Evolutionary conservation across 2,329 filamentous ascomycete species (phyloP).

Genomic region (Setomelanomma holmii): DNA sequence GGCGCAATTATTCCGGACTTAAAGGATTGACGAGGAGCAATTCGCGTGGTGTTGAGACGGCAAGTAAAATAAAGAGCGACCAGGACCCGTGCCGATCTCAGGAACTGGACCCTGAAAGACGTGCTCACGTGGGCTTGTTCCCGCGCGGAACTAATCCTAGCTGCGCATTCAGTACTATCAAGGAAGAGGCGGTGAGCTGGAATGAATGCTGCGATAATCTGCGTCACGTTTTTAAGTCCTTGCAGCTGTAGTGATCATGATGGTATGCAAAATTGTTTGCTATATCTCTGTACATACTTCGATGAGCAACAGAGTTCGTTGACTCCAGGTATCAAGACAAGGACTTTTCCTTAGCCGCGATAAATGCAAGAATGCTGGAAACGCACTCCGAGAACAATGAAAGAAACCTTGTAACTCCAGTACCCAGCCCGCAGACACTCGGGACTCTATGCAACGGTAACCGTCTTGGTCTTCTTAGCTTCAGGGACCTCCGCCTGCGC

Average conservation of each 20-base stretch:
- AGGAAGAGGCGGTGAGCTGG: no score
- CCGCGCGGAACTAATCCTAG: not conserved
- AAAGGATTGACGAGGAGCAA: conserved; percentile 5
- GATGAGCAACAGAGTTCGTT: conserved; percentile 20
- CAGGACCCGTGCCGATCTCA: conserved; percentile 1
- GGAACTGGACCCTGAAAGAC: conserved; percentile 5
- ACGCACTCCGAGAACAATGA: conserved; percentile 22
- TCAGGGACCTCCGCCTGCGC: conserved; percentile 54
- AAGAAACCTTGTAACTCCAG: conserved; percentile 20
- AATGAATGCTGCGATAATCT: no score
- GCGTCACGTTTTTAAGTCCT: no score
- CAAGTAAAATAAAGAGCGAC: conserved; percentile 8
- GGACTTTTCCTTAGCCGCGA: conserved; percentile 46
- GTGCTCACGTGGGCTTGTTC: conserved; percentile 3
- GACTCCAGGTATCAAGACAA: conserved; percentile 42
- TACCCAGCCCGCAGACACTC: conserved; percentile 26
- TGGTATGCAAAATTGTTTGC: no score
- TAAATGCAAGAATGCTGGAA: conserved; percentile 32
- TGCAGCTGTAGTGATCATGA: no score
- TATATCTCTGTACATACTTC: conserved; percentile 16
- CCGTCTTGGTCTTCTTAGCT: conserved; percentile 59
- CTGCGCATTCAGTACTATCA: no score
- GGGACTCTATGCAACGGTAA: conserved; percentile 47
- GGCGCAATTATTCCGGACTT: not conserved
- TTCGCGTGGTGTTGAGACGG: conserved; percentile 4